phyloP scores from a whole-genome alignment of 495 filamentous ascomycete species.

The Aspergillus leporis region DNA sequence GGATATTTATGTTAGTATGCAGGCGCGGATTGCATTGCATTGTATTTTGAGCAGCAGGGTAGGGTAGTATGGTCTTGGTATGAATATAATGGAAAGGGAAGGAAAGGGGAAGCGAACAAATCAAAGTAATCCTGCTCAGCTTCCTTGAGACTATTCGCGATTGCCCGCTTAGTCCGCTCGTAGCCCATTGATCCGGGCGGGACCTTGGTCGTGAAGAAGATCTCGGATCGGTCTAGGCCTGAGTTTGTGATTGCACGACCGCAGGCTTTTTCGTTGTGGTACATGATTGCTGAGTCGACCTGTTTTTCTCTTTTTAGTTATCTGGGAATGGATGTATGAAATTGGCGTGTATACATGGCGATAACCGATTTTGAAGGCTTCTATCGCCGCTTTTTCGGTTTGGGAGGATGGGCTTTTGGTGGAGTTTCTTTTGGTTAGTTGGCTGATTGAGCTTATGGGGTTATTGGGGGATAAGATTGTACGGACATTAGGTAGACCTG shows the following conservation, averaged over 20 bases:
- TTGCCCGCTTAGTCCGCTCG: slow-evolving; percentile 39
- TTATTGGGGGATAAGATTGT: background rate
- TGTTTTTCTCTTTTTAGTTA: slow-evolving; percentile 30
- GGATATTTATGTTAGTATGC: slow-evolving; percentile 2
- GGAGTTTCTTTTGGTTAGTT: no score
- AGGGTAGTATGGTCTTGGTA: background rate
- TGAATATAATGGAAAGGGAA: background rate
- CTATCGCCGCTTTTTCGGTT: slow-evolving; percentile 55
- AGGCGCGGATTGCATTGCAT: no score
- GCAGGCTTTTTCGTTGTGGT: slow-evolving; percentile 56
- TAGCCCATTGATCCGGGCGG: slow-evolving; percentile 53
- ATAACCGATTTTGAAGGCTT: slow-evolving; percentile 70
- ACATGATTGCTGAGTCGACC: slow-evolving; percentile 58
- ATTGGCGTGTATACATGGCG: slow-evolving; percentile 43
- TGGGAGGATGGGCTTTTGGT: slow-evolving; percentile 44
- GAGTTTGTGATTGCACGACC: slow-evolving; percentile 48
- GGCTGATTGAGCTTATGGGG: background rate
- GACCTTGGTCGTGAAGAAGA: slow-evolving; percentile 61
- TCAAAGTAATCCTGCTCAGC: slow-evolving; percentile 62
- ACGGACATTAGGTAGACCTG: slow-evolving; percentile 75
- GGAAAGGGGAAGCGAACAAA: slow-evolving; percentile 39
- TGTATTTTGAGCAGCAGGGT: background rate
- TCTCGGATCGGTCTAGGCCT: slow-evolving; percentile 40
- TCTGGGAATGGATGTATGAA: background rate
- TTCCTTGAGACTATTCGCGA: slow-evolving; percentile 34